A percentile compares a stretch with the other conserved stretches of the same genome.
Conservation (phyloP, 371 early-diverging fungal species). For the Saksenaea oblongispora region DNA sequence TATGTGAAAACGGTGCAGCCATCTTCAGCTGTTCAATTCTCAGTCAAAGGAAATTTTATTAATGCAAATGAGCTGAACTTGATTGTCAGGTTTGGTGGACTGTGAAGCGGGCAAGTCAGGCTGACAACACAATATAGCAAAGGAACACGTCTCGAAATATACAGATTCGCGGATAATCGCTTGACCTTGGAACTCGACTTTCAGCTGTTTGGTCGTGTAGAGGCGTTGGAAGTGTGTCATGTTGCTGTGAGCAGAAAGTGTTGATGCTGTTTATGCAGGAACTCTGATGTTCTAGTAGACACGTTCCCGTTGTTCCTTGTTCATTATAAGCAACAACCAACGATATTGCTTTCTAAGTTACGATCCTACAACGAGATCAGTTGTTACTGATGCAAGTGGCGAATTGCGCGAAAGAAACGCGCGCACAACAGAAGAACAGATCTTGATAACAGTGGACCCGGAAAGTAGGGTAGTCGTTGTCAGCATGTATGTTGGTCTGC, state of each 20-base stretch:
- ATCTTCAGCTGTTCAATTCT: constrained; percentile 21
- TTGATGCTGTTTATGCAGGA: neutral
- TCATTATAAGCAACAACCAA: constrained; percentile 52
- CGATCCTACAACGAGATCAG: constrained; percentile 28
- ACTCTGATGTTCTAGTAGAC: constrained; percentile 19
- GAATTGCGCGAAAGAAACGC: constrained; percentile 47
- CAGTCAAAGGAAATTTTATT: constrained; percentile 27
- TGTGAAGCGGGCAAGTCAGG: neutral
- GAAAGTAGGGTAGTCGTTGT: constrained; percentile 41
- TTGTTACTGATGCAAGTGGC: constrained; percentile 59
- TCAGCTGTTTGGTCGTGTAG: constrained; percentile 65
- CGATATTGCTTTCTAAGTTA: constrained; percentile 58
- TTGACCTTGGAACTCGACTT: constrained; percentile 57
- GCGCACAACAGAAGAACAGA: constrained; percentile 38
- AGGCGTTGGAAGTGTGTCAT: constrained; percentile 48
- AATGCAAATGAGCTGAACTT: constrained; percentile 11
- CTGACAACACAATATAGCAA: constrained; percentile 46
- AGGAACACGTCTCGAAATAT: constrained; percentile 64
- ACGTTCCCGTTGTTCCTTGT: constrained; percentile 46
- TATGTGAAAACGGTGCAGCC: constrained; percentile 27
- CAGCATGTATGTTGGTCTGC: constrained; percentile 58
- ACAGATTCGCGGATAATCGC: constrained; percentile 36
- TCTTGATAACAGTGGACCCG: constrained; percentile 48
- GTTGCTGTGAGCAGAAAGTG: constrained; percentile 36
- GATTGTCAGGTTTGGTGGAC: constrained; percentile 19